Base-by-base conservation (phyloP, 2,329 filamentous ascomycete species). In the Botryotinia globosa region DNA sequence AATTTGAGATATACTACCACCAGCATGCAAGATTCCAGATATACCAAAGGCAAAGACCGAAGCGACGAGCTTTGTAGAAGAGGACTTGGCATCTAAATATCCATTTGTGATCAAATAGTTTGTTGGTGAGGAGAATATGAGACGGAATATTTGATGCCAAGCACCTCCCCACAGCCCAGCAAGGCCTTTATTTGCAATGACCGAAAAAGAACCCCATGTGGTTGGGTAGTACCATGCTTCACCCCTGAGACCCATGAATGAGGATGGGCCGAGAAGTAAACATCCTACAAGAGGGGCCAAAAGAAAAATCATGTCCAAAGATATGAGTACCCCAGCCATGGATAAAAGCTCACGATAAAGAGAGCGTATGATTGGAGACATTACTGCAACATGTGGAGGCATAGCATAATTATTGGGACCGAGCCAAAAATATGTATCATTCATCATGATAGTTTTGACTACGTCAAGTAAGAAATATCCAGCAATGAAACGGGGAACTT, bases 141-240 rank as follows among this genome's bases (percentile, higher is more conserved):
- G 87, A 0, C 94, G 91, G 83, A 97, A 97, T 4, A 91, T 90
- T 82, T 98, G 94, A 81, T 98, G 95, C 95, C 95, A 98, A 86
- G 90, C 95, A 34, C 85, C 85, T 62, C 92, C 90, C 95, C 95
- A 98, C 82, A 91, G 92, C 0, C 94, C 94, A 0, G 88, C 86
- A 2, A 98, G 84, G 0, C 95, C 94, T 73, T 88, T 85, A 74
- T 94, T 88, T 7, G 63, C 64, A 18, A 90, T 82, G 2, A 94
- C 84, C 39, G 84, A 82, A 72, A 87, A 83, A 32, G 84, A 84
- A 0, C 89, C 89, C 82, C 87, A 91, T 20, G 82, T 81, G n/a
- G 86, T 84, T 0, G 87, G 84, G 77, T 91, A 91, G 74, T 90
- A 83, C 87, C 88, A 91, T 3, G 87, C 78, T 78, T 87, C 87